Conservation (phyloP, 768 basidiomycete genomes). For the Tricholoma sp. region DNA sequence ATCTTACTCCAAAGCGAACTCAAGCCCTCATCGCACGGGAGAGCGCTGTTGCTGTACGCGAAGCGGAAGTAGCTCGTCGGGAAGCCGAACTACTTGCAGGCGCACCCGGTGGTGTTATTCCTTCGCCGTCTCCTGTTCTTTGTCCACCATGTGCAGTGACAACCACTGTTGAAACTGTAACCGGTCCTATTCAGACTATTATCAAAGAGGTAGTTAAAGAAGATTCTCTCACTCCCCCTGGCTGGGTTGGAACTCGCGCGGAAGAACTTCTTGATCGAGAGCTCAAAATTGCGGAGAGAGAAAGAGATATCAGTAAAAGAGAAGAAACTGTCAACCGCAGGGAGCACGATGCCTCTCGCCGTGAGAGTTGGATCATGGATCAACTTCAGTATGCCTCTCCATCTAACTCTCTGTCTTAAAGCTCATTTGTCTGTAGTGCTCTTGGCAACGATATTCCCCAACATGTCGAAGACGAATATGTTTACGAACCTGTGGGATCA, state of each 20-base stretch:
- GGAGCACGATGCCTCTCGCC: slow-evolving; percentile 82
- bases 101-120: slow-evolving; percentile 75
- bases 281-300: slow-evolving; percentile 78
- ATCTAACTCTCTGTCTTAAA: background rate
- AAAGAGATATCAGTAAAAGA: slow-evolving; percentile 80
- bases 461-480: slow-evolving; percentile 72
- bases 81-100: slow-evolving; percentile 83
- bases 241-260: slow-evolving; percentile 73
- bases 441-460: slow-evolving; percentile 66
- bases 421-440: slow-evolving; percentile 34
- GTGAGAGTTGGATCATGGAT: slow-evolving; percentile 91
- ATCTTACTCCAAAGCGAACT: slow-evolving; percentile 77
- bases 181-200: slow-evolving; percentile 63
- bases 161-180: slow-evolving; percentile 51
- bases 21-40: slow-evolving; percentile 78
- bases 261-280: slow-evolving; percentile 84
- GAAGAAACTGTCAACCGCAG: slow-evolving; percentile 82
- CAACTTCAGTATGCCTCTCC: slow-evolving; percentile 67
- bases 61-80: slow-evolving; percentile 84
- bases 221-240: slow-evolving; percentile 69
- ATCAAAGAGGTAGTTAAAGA: slow-evolving; percentile 88
- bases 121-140: slow-evolving; percentile 41
- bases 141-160: slow-evolving; percentile 58
- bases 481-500: slow-evolving; percentile 63
- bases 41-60: slow-evolving; percentile 72